Conservation (phyloP, 805 yeast species). For the Hanseniaspora singularis region DNA sequence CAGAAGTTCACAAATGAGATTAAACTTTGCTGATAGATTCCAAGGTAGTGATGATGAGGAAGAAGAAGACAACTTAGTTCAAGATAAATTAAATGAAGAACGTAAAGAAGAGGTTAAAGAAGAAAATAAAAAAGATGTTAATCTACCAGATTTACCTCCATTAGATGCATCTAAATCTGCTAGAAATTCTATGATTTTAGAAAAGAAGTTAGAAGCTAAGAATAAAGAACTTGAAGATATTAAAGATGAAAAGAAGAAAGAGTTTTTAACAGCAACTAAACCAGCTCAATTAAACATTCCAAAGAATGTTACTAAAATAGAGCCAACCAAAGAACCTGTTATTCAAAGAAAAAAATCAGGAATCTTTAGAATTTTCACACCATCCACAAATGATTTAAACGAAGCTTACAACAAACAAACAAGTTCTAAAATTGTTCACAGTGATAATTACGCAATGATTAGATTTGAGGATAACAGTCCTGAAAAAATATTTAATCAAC, state of each 20-base stretch:
- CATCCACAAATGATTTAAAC: background rate
- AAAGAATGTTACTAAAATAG: too few species aligned
- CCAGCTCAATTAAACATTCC: too few species aligned
- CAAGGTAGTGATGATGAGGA: slow-evolving; percentile 17
- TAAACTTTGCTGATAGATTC: slow-evolving; percentile 33
- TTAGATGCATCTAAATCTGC: slow-evolving; percentile 15
- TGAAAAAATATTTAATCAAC: slow-evolving; percentile 42
- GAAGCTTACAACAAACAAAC: background rate
- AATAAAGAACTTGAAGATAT: slow-evolving; percentile 17
- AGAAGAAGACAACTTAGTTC: slow-evolving; percentile 1
- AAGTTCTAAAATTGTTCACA: background rate
- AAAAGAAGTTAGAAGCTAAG: slow-evolving; percentile 16
- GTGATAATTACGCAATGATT: slow-evolving; percentile 14
- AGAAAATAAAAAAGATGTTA: slow-evolving; percentile 16
- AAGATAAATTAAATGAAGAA: background rate
- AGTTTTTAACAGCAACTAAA: slow-evolving; percentile 26
- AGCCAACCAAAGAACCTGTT: too few species aligned
- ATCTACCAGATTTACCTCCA: slow-evolving; percentile 27
- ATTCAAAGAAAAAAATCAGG: slow-evolving; percentile 17
- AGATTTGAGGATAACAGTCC: slow-evolving; percentile 17
- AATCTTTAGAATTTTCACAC: slow-evolving; percentile 15
- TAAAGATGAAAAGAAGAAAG: slow-evolving; percentile 17
- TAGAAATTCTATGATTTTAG: slow-evolving; percentile 6
- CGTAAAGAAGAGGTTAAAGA: background rate
- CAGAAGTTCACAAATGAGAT: slow-evolving; percentile 22